Base-by-base conservation (phyloP, 1,284 basidiomycete species). In the Ceratobasidium sp. region DNA sequence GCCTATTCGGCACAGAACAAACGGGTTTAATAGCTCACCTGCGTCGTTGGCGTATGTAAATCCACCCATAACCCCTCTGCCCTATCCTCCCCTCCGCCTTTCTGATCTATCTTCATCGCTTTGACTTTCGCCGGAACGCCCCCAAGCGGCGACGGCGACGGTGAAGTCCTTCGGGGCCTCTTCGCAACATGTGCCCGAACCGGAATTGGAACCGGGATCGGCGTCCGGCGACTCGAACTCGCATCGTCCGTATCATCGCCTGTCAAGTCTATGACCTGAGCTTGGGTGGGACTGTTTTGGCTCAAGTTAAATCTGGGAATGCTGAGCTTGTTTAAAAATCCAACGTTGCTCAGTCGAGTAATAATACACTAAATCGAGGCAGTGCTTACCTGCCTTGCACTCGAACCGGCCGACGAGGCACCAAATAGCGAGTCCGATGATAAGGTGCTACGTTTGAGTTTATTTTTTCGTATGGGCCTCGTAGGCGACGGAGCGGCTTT, bases 241-340 rank as follows among this genome's bases (percentile, higher is more conserved):
- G 16, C 34, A 14, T 66, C 59, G 27, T 62, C 54, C 1, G 56
- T 37, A 29, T 71, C 66, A 41, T 71, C 71, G 43, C 31, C 58
- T 4, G 71, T 73, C 19, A 73, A 29, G 31, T 73, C 71, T 8
- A 73, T 73, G 11, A 63, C 59, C n/a, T 63, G 69, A n/a, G 34
- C 34, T 54, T 53, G 29, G 9, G 58, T 0, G 1, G 59, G 59
- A 37, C 24, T 62, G 19, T 19, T 29, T 31, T 73, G 71, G 49
- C 71, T 73, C 2, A 73, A 16, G 31, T 31, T 73, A 16, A 73
- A 73, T 48, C 49, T 73, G 13, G 71, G 71, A 8, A 63, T 24
- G 41, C 71, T 73, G 27, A 73, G 59, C 71, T 73, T 51, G 34
- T 49, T 22, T 27, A 27, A 53, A 53, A 46, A 34, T 34, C 31